These are phyloP conservation scores for Trichophyton mentagrophytes DNA, from an alignment of 2,329 filamentous ascomycete genomes.

Conservation along the genomic window DNA sequence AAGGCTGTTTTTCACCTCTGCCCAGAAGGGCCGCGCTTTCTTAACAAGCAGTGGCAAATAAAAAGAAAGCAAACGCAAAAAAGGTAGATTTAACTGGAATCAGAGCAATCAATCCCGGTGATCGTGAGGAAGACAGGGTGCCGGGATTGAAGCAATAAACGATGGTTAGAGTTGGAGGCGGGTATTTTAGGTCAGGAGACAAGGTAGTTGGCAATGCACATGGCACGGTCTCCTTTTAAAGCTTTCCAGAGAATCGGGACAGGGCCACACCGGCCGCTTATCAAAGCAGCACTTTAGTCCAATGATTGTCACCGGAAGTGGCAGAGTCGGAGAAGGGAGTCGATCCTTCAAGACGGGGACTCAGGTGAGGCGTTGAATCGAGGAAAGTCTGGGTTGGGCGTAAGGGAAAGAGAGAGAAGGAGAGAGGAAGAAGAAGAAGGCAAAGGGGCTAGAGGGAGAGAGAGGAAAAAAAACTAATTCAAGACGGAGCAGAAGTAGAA, in stretches of 20 bases:
- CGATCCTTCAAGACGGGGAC: neutral
- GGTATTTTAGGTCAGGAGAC: conserved; percentile 5
- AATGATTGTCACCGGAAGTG: conserved; percentile 1
- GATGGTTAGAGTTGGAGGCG: conserved; percentile 1
- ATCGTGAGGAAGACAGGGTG: conserved; percentile 1
- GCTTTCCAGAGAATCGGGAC: conserved; percentile 15
- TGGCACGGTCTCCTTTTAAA: conserved; percentile 15
- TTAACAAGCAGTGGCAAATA: neutral
- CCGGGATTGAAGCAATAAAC: conserved; percentile 1
- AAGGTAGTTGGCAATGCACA: conserved; percentile 9
- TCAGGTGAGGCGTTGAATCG: neutral
- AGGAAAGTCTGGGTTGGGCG: neutral
- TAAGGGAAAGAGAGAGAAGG: neutral
- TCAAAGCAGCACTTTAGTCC: conserved; percentile 1
- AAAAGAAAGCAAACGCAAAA: conserved; percentile 3
- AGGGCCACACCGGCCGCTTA: conserved; percentile 9
- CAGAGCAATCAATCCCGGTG: conserved; percentile 3
- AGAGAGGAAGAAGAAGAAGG: neutral
- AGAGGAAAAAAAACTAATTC: neutral
- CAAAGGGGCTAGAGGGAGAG: neutral
- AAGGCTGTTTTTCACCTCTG: neutral
- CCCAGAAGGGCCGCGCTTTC: neutral
- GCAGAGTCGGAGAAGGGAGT: neutral
- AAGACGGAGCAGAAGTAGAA: neutral
- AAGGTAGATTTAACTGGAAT: neutral